A percentile compares a stretch with the other conserved stretches of the same genome.
phyloP scores from a whole-genome alignment of 306 rosid genomes.

The Urtica urens region DNA sequence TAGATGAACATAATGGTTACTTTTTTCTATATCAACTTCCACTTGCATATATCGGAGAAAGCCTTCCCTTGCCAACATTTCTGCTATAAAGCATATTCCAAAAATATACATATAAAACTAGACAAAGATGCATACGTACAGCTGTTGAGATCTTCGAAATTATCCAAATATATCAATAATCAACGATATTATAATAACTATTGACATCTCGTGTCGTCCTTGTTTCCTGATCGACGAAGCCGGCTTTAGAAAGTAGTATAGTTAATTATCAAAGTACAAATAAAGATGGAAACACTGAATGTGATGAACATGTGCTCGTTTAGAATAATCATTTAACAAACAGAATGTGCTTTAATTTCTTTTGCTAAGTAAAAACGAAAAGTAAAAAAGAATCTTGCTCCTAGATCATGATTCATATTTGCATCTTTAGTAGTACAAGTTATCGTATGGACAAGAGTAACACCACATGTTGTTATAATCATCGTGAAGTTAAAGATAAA shows the following conservation, averaged over 20 bases:
- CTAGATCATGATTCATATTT: background rate
- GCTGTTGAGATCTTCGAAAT: no score
- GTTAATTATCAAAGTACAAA: conserved; percentile 14
- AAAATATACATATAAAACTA: conserved; percentile 24
- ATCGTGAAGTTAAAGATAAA: conserved; percentile 32
- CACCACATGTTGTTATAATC: conserved; percentile 35
- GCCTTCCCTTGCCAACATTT: background rate
- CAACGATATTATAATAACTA: no score
- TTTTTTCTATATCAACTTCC: conserved; percentile 12
- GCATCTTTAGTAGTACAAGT: background rate
- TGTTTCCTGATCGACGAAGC: conserved; percentile 21
- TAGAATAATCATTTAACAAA: background rate
- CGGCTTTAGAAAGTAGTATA: conserved; percentile 13
- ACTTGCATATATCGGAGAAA: background rate
- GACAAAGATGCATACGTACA: conserved; percentile 26
- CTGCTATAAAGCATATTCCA: conserved; percentile 10
- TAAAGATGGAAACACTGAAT: conserved; percentile 19
- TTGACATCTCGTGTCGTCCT: no score
- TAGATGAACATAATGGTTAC: conserved; percentile 27
- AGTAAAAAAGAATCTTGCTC: conserved; percentile 26
- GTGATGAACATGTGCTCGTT: conserved; percentile 49
- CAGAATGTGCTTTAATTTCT: background rate
- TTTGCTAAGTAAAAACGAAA: background rate
- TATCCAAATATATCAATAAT: no score
- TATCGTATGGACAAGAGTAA: conserved; percentile 15